phyloP scores from a whole-genome alignment of 2,329 filamentous ascomycete genomes.

The Cordyceps javanica region DNA sequence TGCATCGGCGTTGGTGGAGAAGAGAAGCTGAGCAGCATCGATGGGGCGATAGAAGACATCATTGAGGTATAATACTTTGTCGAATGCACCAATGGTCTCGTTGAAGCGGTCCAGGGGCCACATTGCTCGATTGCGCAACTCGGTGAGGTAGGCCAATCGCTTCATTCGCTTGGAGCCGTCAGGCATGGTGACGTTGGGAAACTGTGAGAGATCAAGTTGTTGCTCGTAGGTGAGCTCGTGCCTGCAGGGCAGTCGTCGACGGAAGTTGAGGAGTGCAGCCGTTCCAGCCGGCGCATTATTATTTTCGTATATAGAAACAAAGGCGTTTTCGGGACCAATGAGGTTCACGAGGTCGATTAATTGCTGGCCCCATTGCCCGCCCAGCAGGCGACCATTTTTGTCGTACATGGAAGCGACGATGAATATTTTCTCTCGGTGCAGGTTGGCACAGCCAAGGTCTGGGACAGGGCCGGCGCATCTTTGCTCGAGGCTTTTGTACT shows the following conservation, averaged over 20 bases:
- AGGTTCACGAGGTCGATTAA: constrained; percentile 57
- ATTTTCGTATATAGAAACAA: constrained; percentile 69
- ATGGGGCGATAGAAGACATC: constrained; percentile 51
- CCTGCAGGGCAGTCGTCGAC: constrained; percentile 36
- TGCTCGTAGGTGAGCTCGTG: constrained; percentile 53
- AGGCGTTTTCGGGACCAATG: constrained; percentile 61
- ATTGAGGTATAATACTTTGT: constrained; percentile 59
- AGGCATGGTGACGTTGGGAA: constrained; percentile 56
- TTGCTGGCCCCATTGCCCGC: constrained; percentile 57
- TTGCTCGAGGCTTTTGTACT: constrained; percentile 29
- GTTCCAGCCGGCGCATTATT: constrained; percentile 54
- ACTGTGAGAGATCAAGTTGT: constrained; percentile 47
- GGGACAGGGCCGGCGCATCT: constrained; percentile 24
- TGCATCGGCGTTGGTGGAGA: constrained; percentile 50
- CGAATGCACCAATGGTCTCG: constrained; percentile 37
- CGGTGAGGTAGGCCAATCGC: constrained; percentile 66
- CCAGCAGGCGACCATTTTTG: constrained; percentile 50
- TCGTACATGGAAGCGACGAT: constrained; percentile 69
- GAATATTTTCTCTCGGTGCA: constrained; percentile 58
- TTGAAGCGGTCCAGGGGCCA: constrained; percentile 51
- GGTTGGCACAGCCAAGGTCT: constrained; percentile 31
- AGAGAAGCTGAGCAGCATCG: constrained; percentile 53
- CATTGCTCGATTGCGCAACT: constrained; percentile 65
- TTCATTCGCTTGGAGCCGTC: constrained; percentile 59
- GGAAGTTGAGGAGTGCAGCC: constrained; percentile 48